phyloP scores from a whole-genome alignment of 2,329 filamentous ascomycete species.

The Clathrospora elynae region DNA sequence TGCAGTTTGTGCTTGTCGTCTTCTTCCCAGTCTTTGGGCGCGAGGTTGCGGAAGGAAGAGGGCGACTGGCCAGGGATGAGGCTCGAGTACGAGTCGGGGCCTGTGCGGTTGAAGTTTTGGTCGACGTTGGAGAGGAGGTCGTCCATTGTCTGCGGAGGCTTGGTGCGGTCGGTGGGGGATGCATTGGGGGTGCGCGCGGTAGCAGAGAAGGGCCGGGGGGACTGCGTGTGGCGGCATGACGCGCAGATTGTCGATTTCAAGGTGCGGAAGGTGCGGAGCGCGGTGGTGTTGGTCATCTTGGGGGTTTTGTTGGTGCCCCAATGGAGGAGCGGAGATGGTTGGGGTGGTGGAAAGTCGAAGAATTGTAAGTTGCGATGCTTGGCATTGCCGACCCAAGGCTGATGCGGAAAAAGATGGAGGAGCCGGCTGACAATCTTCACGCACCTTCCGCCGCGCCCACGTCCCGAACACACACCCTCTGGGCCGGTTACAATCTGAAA shows the following conservation, averaged over 20 bases:
- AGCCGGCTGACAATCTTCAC: slow-evolving; percentile 27
- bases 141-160: slow-evolving; percentile 16
- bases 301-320: slow-evolving; percentile 16
- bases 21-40: slow-evolving; percentile 36
- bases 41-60: slow-evolving; percentile 20
- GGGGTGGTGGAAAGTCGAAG: slow-evolving; percentile 22
- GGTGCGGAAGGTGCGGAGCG: slow-evolving; percentile 36
- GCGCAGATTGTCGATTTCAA: slow-evolving; percentile 45
- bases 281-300: slow-evolving; percentile 35
- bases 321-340: slow-evolving; percentile 17
- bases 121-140: slow-evolving; percentile 24
- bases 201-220: slow-evolving; percentile 44
- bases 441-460: slow-evolving; percentile 33
- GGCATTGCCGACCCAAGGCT: slow-evolving; percentile 19
- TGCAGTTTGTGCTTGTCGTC: slow-evolving; percentile 81
- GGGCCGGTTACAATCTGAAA: slow-evolving; percentile 19
- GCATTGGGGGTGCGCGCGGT: slow-evolving; percentile 27
- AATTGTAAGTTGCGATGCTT: slow-evolving; percentile 27
- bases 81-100: slow-evolving; percentile 18
- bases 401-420: slow-evolving; percentile 34
- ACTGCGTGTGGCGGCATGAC: slow-evolving; percentile 44
- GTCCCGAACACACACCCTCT: slow-evolving; percentile 8
- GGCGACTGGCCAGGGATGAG: slow-evolving; percentile 25
- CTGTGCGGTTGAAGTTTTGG: slow-evolving; percentile 22
- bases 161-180: slow-evolving; percentile 13